phyloP scores from a whole-genome alignment of 495 filamentous ascomycete genomes.

The Penicillium chermesinum region DNA sequence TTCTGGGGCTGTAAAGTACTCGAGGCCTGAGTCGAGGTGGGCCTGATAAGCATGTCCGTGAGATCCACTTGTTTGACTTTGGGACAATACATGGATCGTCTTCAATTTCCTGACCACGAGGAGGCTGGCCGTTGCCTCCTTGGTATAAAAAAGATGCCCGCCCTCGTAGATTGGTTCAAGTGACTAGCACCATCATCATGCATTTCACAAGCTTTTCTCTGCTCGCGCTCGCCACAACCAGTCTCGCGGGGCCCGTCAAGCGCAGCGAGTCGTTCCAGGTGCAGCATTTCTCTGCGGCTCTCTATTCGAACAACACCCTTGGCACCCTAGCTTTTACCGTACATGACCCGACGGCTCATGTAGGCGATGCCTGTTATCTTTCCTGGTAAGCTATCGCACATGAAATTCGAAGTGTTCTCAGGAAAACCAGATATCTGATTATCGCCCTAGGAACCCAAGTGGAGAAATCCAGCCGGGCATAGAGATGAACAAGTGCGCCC shows the following conservation, averaged over 20 bases:
- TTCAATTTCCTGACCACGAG: too few species aligned
- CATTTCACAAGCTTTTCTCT: neutral
- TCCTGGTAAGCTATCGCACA: slow-evolving; percentile 3
- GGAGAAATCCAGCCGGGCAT: slow-evolving; percentile 6
- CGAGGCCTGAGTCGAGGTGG: too few species aligned
- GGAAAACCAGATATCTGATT: neutral
- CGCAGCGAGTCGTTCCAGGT: slow-evolving; percentile 4
- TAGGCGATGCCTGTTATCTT: neutral
- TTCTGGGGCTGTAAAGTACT: too few species aligned
- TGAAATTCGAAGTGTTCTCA: neutral
- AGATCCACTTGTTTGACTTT: too few species aligned
- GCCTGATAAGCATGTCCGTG: too few species aligned
- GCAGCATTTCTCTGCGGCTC: slow-evolving; percentile 1
- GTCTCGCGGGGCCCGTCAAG: neutral
- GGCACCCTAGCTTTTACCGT: slow-evolving; percentile 5
- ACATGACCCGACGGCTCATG: neutral
- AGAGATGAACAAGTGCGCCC: slow-evolving; percentile 4
- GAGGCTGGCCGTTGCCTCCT: too few species aligned
- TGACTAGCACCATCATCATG: slow-evolving; percentile 11
- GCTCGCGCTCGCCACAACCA: neutral
- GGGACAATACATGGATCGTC: too few species aligned
- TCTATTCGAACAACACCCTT: neutral
- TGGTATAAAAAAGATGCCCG: too few species aligned
- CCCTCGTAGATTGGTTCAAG: too few species aligned
- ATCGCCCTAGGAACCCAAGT: slow-evolving; percentile 7